Base-by-base conservation (phyloP, 2,329 filamentous ascomycete genomes). In the Sclerotinia spermophila region DNA sequence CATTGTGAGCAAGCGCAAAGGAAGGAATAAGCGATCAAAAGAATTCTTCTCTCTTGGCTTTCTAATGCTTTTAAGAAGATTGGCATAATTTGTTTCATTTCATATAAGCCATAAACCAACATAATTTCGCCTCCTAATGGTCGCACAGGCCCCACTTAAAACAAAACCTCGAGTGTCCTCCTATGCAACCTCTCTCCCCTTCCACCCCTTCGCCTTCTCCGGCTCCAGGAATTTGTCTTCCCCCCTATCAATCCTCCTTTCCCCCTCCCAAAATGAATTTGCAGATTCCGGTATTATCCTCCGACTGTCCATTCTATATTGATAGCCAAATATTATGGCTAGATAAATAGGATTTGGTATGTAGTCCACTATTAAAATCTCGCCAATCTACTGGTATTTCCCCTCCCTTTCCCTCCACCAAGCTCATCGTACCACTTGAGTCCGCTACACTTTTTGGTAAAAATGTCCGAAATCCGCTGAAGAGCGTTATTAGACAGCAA, bases 401-500 rank as follows among this genome's bases (percentile, higher is more conserved):
- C n/a, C 81, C 79, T 30, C 84, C 85, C 5, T 35, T 51, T 21
- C 15, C 15, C 24, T 64, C 21, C 3, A 13, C 21, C n/a, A 13
- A 24, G 30, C 15, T 65, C 55, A n/a, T 40, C 42, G 66, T 45
- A 53, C 51, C 59, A 48, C 44, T 67, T 71, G 53, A 58, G 69
- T 69, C 6, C 56, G 89, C 40, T 24, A 38, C 10, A 59, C 45
- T n/a, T 51, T n/a, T 13, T 51, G 45, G 15, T 24, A n/a, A 51
- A n/a, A 65, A 68, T 58, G 56, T 40, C 0, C 19, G 3, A 19
- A 40, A 96, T 84, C 93, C 94, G 86, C 96, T 96, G 78, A 92
- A 95, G 67, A 96, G 78, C 2, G 90, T 87, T 72, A 96, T 91
- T 45, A 96, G 78, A 77, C 86, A 84, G 81, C 91, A 93, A 81